Conservation (phyloP, 2,329 filamentous ascomycete species). For the Elsinoe australis region DNA sequence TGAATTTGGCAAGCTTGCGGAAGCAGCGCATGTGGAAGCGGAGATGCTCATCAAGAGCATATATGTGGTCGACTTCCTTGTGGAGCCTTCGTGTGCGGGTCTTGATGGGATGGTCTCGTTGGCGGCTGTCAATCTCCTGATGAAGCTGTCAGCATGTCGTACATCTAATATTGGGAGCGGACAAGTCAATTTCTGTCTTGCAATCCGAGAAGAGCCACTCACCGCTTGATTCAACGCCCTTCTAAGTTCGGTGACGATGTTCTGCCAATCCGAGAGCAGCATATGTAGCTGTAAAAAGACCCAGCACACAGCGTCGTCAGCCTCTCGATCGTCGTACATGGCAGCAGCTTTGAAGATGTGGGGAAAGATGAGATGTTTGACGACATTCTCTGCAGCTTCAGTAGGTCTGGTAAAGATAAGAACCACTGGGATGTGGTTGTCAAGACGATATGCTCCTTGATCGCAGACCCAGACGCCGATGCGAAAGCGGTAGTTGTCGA, state of each 20-base stretch:
- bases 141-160: conserved; percentile 9
- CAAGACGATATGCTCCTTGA: conserved; percentile 28
- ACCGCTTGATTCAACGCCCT: conserved; percentile 30
- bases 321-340: conserved; percentile 28
- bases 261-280: conserved; percentile 34
- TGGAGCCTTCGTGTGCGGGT: conserved; percentile 29
- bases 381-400: conserved; percentile 28
- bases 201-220: neutral
- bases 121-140: conserved; percentile 29
- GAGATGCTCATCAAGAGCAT: conserved; percentile 32
- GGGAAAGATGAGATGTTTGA: conserved; percentile 29
- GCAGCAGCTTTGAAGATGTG: conserved; percentile 18
- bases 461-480: conserved; percentile 32
- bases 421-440: conserved; percentile 27
- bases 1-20: conserved; percentile 31
- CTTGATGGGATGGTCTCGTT: conserved; percentile 30
- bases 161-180: neutral
- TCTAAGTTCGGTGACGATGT: conserved; percentile 31
- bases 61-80: conserved; percentile 31
- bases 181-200: no score
- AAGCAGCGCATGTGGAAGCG: conserved; percentile 31
- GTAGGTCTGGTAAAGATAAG: conserved; percentile 31
- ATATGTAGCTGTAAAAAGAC: conserved; percentile 30
- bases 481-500: conserved; percentile 30
- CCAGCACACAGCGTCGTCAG: conserved; percentile 33